A percentile compares a stretch with the other conserved stretches of the same genome.
These are phyloP conservation scores for Liquidambar formosana DNA, from an alignment of 164 flowering plant species.

Conservation along the genomic window DNA sequence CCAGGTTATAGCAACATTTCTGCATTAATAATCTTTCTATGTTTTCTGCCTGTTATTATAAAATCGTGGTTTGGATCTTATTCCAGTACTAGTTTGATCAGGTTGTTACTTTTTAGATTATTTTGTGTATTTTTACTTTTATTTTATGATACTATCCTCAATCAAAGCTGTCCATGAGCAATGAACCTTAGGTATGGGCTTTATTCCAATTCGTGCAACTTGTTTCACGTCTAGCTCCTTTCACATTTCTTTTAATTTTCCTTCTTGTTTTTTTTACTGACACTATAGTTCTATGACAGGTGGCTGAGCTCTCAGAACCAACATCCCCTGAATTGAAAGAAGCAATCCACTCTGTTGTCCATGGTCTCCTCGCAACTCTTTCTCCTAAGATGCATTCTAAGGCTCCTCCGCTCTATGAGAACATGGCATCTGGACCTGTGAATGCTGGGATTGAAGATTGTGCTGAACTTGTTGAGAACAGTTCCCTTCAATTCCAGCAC, in stretches of 20 bases:
- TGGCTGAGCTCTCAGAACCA: conserved; percentile 83
- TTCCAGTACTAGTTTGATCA: background rate
- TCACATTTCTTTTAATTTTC: background rate
- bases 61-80: background rate
- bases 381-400: conserved; percentile 84
- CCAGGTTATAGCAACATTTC: conserved; percentile 7
- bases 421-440: conserved; percentile 34
- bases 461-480: conserved; percentile 66
- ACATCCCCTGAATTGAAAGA: conserved; percentile 66
- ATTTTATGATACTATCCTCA: background rate
- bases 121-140: background rate
- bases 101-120: too few species aligned
- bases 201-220: background rate
- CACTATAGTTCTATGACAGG: conserved; percentile 36
- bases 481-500: conserved; percentile 77
- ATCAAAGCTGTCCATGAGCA: background rate
- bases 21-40: background rate
- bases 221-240: background rate
- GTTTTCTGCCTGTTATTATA: background rate
- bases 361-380: conserved; percentile 84
- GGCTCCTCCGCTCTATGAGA: conserved; percentile 50
- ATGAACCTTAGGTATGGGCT: background rate
- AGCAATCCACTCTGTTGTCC: conserved; percentile 67
- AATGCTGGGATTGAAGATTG: conserved; percentile 48
- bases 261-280: background rate